Percentiles rank a stretch among this genome's conserved stretches.
phyloP scores from a whole-genome alignment of 768 basidiomycete genomes.

The Leccinum broughii region DNA sequence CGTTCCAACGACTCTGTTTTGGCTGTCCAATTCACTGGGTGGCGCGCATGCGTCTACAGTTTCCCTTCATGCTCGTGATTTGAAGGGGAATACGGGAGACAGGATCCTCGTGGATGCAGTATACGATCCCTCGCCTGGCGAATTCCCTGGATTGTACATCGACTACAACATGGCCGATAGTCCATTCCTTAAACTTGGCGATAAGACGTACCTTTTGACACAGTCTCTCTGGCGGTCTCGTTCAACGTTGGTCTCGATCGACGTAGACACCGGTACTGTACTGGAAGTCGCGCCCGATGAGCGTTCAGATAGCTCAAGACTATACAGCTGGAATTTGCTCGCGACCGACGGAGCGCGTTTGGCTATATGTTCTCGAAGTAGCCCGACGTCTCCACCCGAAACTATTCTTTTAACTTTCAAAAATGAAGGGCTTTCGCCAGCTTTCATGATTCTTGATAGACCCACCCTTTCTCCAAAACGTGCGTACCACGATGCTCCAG shows the following conservation, averaged over 20 bases:
- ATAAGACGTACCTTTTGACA: conserved; percentile 30
- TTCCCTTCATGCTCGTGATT: conserved; percentile 45
- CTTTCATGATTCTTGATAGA: conserved; percentile 40
- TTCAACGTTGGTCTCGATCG: conserved; percentile 49
- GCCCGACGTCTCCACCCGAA: conserved; percentile 46
- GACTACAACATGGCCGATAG: conserved; percentile 44
- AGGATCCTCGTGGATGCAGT: conserved; percentile 43
- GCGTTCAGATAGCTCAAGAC: conserved; percentile 7
- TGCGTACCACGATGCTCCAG: conserved; percentile 26
- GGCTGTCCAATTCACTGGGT: conserved; percentile 54
- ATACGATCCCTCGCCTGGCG: conserved; percentile 36
- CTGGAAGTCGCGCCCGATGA: conserved; percentile 29
- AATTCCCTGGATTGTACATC: conserved; percentile 67
- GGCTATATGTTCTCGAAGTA: conserved; percentile 52
- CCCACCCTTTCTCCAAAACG: conserved; percentile 42
- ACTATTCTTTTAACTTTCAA: conserved; percentile 47
- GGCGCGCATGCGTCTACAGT: conserved; percentile 60
- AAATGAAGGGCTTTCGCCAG: conserved; percentile 6
- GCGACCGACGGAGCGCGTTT: conserved; percentile 44
- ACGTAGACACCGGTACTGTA: conserved; percentile 41
- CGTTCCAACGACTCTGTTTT: conserved; percentile 40
- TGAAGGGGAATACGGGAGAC: conserved; percentile 20
- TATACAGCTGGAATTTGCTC: conserved; percentile 58
- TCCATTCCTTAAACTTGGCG: conserved; percentile 39
- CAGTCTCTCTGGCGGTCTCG: conserved; percentile 58